Evolutionary conservation across 495 filamentous ascomycete genomes (phyloP), one percentile per base, ranked within the genome.

Genomic region (Trichoderma gamsii): DNA sequence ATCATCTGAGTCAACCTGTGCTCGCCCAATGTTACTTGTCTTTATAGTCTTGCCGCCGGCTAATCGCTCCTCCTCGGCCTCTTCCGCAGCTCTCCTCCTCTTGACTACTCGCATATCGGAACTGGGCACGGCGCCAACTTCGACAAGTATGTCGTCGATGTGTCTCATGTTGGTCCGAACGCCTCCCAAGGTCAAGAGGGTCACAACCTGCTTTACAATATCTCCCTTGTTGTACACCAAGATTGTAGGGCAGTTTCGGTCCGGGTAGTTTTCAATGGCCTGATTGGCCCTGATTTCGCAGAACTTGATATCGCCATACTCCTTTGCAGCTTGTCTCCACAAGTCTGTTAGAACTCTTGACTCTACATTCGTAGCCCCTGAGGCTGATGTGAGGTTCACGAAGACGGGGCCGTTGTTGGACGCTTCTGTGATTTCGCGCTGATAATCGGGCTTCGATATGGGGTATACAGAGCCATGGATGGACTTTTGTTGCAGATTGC

Each of bases 181-280:
- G 23, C 93, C 94, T 12, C 85, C 84, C 46, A 97, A 74, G 70
- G 92, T 91, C 72, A 85, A 86, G 70, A 99, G 81, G 25, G 92
- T 97, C 7, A 99, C 87, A 69, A 96, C 76, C 76, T 97, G 94
- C 76, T 85, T 92, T 73, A 86, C 85, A 66, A 99, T 96, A 78
- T 98, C 92, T 23, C 92, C 92, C 71, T 97, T 90, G 73, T 87
- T 87, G 74, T 98, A 99, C 0, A 96, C 86, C 67, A 99, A 78
- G 41, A 99, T 93, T 8, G 95, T 99, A 11, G 95, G 95, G 64
- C 92, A 96, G 73, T 97, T 98, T 66, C 84, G 84, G 74, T 98
- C 96, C 18, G 95, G 95, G 76, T 98, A 99, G 25, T 90, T 90
- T 79, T 98, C 95, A 73, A 99, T 97, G 68, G 95, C 97, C 85